A percentile compares a stretch with the other conserved stretches of the same genome.
These are phyloP conservation scores for Chlorella variabilis DNA, from an alignment of 163 green algal genomes.

Conservation along the genomic window DNA sequence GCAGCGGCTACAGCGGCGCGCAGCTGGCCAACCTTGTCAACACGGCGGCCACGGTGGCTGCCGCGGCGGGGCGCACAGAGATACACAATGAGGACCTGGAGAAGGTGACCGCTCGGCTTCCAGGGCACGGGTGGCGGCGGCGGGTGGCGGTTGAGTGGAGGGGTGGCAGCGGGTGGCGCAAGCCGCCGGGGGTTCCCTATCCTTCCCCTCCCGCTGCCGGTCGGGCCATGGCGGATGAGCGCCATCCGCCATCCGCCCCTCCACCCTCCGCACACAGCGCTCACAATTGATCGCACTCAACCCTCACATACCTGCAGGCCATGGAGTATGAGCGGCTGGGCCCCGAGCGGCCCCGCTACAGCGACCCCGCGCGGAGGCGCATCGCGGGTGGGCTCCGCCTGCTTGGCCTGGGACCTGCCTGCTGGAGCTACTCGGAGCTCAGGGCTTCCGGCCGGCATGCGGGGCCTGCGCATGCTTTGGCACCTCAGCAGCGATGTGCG, in stretches of 20 bases:
- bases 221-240: too few species aligned
- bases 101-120: constrained; percentile 23
- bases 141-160: not conserved
- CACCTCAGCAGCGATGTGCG: too few species aligned
- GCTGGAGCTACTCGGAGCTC: not conserved
- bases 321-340: constrained; percentile 70
- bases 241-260: too few species aligned
- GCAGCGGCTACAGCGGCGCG: constrained; percentile 62
- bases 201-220: too few species aligned
- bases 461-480: too few species aligned
- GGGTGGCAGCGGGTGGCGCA: too few species aligned
- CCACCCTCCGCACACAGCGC: too few species aligned
- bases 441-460: too few species aligned
- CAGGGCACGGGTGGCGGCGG: not conserved
- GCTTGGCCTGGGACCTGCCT: not conserved
- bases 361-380: constrained; percentile 43
- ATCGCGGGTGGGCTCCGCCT: constrained; percentile 43
- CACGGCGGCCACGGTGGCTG: constrained; percentile 64
- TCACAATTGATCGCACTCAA: too few species aligned
- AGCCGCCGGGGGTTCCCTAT: too few species aligned
- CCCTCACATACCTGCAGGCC: too few species aligned
- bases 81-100: constrained; percentile 66
- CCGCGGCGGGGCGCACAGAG: constrained; percentile 40
- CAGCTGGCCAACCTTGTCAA: constrained; percentile 83
- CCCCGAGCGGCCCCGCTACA: constrained; percentile 49